Base-by-base conservation (phyloP, 495 filamentous ascomycete species). In the Pyrenula massariospora region DNA sequence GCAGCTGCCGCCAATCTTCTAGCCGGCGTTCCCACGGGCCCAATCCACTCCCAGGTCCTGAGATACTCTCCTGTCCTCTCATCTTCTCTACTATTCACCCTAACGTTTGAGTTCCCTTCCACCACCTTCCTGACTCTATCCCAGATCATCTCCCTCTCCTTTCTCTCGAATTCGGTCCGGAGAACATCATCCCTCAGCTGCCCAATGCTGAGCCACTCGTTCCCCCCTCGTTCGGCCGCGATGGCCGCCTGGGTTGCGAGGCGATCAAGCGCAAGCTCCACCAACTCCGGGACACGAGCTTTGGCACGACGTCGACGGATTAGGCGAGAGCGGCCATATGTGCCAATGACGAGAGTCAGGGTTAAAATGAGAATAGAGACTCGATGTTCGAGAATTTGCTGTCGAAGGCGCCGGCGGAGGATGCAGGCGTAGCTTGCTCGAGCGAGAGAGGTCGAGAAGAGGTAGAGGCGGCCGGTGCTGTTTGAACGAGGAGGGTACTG, bases 11-110 rank as follows among this genome's bases (percentile, higher is more conserved):
- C 73, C 36, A 69, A 68, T 11, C 66, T 68, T 20, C 76, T 78
- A 22, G 73, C 68, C 22, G 70, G 66, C 50, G 73, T 70, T 1
- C 57, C 62, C 24, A 63, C 50, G n/a, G 77, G 73, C 24, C 93
- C 93, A 65, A 96, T 91, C 93, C 93, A 99, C 66, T 95, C 92
- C 93, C 93, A 99, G 19, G 87, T 84, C 52, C 89, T 79, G 12
- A 87, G 84, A 54, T 96, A 81, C 66, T 99, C 93, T 19, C 93
- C 93, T 59, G 79, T 87, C 52, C 83, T 77, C 50, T 8, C 50
- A 48, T 84, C 79, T 70, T 97, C 91, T 21, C 91, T 77, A 57
- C 93, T 86, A 22, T 86, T 83, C 0, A 88, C 86, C 31, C 93
- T 80, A 8, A 98, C 87, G 63, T 98, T 98, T 54, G 88, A 84